Conservation (phyloP, 257 asterid species). For the Solanum ahanhuiri region DNA sequence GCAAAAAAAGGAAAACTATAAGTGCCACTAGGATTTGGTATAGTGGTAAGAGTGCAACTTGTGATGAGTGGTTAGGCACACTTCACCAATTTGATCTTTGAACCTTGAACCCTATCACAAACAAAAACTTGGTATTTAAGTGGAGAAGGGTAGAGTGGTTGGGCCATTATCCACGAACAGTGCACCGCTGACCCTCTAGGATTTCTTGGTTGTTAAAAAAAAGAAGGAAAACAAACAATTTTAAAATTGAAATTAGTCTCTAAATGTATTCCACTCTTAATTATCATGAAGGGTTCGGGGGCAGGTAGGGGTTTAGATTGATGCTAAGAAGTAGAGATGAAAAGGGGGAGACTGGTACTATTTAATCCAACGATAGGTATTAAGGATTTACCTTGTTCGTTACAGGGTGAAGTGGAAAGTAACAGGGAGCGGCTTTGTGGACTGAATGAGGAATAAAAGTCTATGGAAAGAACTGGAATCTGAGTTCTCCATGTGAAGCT, state of each 20-base stretch:
- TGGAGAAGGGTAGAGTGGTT: background rate
- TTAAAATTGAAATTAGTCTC: background rate
- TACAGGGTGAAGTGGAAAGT: background rate
- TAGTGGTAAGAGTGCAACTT: background rate
- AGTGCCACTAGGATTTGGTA: background rate
- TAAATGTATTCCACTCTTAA: background rate
- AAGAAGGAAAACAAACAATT: background rate
- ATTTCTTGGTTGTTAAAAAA: background rate
- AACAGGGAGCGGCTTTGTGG: background rate
- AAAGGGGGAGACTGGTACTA: background rate
- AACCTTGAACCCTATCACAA: background rate
- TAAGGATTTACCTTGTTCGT: slow-evolving; percentile 1
- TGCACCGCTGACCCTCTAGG: background rate
- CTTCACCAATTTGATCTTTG: background rate
- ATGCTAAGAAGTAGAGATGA: background rate
- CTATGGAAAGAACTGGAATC: background rate
- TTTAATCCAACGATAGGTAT: background rate
- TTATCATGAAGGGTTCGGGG: background rate
- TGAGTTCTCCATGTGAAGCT: background rate
- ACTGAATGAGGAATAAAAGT: background rate
- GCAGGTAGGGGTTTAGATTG: background rate
- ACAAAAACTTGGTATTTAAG: background rate
- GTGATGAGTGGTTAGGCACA: background rate
- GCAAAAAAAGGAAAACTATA: background rate
- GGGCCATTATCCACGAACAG: background rate